Base-by-base conservation (phyloP, 2,329 filamentous ascomycete species). In the Arachnopeziza araneosa region DNA sequence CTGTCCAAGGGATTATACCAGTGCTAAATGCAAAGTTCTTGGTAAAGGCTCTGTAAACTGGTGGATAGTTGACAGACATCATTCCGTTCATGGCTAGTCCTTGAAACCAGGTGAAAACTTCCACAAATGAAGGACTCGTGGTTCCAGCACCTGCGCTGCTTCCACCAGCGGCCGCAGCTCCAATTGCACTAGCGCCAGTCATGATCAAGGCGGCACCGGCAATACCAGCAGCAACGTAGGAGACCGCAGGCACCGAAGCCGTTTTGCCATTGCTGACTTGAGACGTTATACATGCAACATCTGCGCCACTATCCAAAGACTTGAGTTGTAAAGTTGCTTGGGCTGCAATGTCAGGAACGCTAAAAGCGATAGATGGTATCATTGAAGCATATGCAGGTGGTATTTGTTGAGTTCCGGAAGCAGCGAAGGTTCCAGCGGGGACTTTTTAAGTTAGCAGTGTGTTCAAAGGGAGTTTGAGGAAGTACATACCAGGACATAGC, bases 21-120 rank as follows among this genome's bases (percentile, higher is more conserved):
- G 88, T 89, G 65, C 91, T 93, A 79, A 97, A 98, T 53, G 81
- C 93, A 74, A 99, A 98, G 77, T 98, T 98, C 77, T 90, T 90
- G 63, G 89, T 79, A 75, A 96, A 99, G 73, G 87, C 93, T 67
- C 87, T 85, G 77, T 98, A 98, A 48, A 98, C 86, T 44, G 85
- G 80, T 3, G 95, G 95, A 67, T 96, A 92, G 68, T 87, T 84
- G 68, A 96, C 93, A 61, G 90, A 96, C 73, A 96, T 81, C 95
- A 98, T 98, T 66, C 95, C 93, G 75, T 95, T 97, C 79, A 95
- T 89, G 26, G 95, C 92, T 80, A 98, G 89, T 55, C 89, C 88
- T 75, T 98, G 93, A 75, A 98, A 96, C 84, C 90, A 96, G 63
- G 88, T 86, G 66, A 96, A 83, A 54, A 96, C 86, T 70, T 97